phyloP scores from a whole-genome alignment of 2,329 filamentous ascomycete genomes.

The Colletotrichum lentis region DNA sequence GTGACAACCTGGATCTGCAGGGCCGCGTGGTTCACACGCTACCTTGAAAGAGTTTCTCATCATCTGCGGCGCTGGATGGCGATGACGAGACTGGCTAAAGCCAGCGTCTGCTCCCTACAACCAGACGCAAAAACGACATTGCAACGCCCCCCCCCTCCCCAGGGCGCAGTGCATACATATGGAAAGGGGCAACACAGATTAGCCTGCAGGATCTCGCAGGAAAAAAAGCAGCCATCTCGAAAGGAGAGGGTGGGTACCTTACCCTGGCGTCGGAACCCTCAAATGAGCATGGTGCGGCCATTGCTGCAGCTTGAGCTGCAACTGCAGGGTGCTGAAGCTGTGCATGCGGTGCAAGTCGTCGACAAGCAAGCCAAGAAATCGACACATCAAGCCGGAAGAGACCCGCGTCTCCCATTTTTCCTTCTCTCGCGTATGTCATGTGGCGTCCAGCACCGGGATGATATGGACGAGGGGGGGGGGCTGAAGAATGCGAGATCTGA shows the following conservation, averaged over 20 bases:
- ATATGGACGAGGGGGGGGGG: conserved; percentile 2
- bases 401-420: conserved; percentile 8
- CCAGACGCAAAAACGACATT: conserved; percentile 12
- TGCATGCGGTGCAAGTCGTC: not conserved
- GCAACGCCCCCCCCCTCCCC: not conserved
- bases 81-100: conserved; percentile 13
- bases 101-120: conserved; percentile 13
- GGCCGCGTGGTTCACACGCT: not conserved
- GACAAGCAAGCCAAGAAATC: not conserved
- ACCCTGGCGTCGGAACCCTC: not conserved
- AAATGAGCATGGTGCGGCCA: not conserved
- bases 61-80: not conserved
- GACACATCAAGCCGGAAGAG: not conserved
- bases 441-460: conserved; percentile 16
- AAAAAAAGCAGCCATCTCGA: not conserved
- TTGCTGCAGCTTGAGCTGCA: not conserved
- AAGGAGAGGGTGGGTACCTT: not conserved
- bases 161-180: conserved; percentile 4
- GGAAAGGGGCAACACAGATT: conserved; percentile 14
- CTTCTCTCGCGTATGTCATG: conserved; percentile 4
- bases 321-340: conserved; percentile 3
- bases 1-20: not conserved
- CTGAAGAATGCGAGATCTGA: conserved; percentile 24
- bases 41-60: not conserved
- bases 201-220: conserved; percentile 34